phyloP scores from a whole-genome alignment of 257 asterid species.

The Petrea volubilis region DNA sequence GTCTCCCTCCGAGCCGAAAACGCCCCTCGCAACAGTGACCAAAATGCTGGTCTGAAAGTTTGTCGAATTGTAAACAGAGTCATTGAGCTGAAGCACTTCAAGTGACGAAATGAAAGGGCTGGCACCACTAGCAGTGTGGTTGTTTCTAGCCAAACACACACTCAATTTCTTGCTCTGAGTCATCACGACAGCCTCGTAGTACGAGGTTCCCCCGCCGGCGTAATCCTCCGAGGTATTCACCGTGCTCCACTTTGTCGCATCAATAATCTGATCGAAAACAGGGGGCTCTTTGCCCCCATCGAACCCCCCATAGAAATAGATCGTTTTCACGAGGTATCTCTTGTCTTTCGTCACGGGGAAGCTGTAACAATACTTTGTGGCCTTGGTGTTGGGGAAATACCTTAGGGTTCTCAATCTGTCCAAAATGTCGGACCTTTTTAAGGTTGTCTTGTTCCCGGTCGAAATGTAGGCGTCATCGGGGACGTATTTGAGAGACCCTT shows the following conservation, averaged over 20 bases:
- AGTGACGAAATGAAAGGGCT: constrained; percentile 79
- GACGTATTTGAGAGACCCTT: constrained; percentile 47
- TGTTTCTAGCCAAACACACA: constrained; percentile 74
- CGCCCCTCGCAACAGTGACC: constrained; percentile 58
- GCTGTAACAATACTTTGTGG: constrained; percentile 60
- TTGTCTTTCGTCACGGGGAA: constrained; percentile 61
- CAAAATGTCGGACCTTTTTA: constrained; percentile 43
- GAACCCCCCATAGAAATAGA: constrained; percentile 74
- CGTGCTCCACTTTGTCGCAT: constrained; percentile 73
- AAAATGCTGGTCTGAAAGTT: constrained; percentile 50
- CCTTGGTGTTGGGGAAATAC: constrained; percentile 51
- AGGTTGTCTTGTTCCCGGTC: constrained; percentile 52
- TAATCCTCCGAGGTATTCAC: constrained; percentile 81
- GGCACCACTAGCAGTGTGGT: constrained; percentile 44
- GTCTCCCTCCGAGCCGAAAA: constrained; percentile 56
- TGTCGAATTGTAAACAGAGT: constrained; percentile 67
- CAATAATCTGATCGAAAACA: constrained; percentile 86
- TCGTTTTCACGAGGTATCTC: constrained; percentile 57
- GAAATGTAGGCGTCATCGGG: constrained; percentile 56
- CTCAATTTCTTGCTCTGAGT: constrained; percentile 51
- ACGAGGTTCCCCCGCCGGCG: constrained; percentile 57
- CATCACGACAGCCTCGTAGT: constrained; percentile 65
- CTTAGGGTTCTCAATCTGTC: constrained; percentile 58
- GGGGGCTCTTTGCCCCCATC: constrained; percentile 85
- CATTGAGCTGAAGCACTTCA: constrained; percentile 55